Percentiles rank a stretch among this genome's conserved stretches.
These are phyloP conservation scores for Trichoderma hamatum DNA, from an alignment of 2,329 filamentous ascomycete genomes.

Conservation along the genomic window DNA sequence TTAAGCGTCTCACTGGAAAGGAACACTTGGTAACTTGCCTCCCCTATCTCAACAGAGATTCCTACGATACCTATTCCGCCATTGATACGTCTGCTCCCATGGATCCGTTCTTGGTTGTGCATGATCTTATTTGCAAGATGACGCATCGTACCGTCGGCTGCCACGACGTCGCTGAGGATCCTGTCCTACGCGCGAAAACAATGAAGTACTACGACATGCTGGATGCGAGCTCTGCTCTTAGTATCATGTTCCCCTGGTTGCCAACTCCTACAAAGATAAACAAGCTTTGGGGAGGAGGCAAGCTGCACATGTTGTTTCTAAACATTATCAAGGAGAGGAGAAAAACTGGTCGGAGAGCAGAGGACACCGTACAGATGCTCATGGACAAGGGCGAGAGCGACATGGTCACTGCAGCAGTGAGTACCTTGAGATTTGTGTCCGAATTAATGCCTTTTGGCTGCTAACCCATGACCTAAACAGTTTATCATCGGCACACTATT, in stretches of 20 bases:
- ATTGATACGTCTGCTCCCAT: constrained; percentile 30
- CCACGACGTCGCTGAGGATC: constrained; percentile 55
- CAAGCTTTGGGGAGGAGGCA: constrained; percentile 49
- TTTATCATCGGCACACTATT: constrained; percentile 59
- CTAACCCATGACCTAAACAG: constrained; percentile 30
- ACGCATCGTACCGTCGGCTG: constrained; percentile 59
- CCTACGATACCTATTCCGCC: constrained; percentile 27
- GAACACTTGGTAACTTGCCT: constrained; percentile 46
- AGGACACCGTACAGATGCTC: constrained; percentile 57
- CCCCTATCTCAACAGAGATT: constrained; percentile 48
- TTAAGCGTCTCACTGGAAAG: constrained; percentile 43
- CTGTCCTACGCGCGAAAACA: constrained; percentile 45
- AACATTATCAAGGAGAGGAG: constrained; percentile 51
- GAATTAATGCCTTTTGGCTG: not conserved
- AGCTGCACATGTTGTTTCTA: constrained; percentile 53
- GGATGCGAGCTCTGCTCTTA: constrained; percentile 47
- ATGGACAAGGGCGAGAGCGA: constrained; percentile 55
- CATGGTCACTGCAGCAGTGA: constrained; percentile 47
- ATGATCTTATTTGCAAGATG: constrained; percentile 57
- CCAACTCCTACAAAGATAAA: constrained; percentile 48
- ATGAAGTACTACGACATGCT: constrained; percentile 52
- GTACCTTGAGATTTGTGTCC: constrained; percentile 20
- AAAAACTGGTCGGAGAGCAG: constrained; percentile 44
- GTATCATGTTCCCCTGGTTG: constrained; percentile 57
- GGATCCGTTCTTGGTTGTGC: constrained; percentile 58